Evolutionary conservation across 495 filamentous ascomycete species (phyloP), one percentile per base, ranked within the genome.

Genomic region (Lineolata rhizophorae): DNA sequence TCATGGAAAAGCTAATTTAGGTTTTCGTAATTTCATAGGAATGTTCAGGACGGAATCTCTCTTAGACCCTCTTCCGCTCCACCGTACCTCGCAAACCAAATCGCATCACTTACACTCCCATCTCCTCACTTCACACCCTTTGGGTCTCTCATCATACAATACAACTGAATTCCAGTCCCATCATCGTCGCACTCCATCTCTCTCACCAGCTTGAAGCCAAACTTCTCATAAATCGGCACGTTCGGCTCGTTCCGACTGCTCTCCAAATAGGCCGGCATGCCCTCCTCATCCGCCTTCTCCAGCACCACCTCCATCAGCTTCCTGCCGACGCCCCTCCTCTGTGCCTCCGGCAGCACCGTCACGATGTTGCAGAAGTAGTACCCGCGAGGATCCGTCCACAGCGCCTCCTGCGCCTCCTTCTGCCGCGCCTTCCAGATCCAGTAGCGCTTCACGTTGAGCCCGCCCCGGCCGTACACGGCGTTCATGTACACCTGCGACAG

Each of bases 311-410:
- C 51, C 45, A 75, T 65, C 31, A 77, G 49, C 35, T 53, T 49
- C 35, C 61, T 60, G 3, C 70, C 72, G 3, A 76, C 55, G 0
- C 72, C 71, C 45, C 52, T 61, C 2, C 64, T 63, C 38, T 72
- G 66, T 36, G 56, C 58, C 28, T 61, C 54, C 2, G 67, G 62
- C 16, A 59, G 47, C n/a, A 76, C 71, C 2, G 67, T 67, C 35
- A 77, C 58, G 31, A 76, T 67, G 45, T 74, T 77, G 37, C 70
- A 67, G 38, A 76, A 77, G 38, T 75, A 76, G 43, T 77, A 77
- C 0, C 72, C 72, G 4, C 46, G 49, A 2, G 58, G 52, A 43
- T 69, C 64, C 8, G 56, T 60, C 69, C 69, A 73, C 5, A 73
- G 51, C 29, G 58, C 48, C 6, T 46, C 43, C 34, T 75, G 70